Evolutionary conservation across 768 basidiomycete species (phyloP).

Genomic region (Leucocoprinus leucothites): DNA sequence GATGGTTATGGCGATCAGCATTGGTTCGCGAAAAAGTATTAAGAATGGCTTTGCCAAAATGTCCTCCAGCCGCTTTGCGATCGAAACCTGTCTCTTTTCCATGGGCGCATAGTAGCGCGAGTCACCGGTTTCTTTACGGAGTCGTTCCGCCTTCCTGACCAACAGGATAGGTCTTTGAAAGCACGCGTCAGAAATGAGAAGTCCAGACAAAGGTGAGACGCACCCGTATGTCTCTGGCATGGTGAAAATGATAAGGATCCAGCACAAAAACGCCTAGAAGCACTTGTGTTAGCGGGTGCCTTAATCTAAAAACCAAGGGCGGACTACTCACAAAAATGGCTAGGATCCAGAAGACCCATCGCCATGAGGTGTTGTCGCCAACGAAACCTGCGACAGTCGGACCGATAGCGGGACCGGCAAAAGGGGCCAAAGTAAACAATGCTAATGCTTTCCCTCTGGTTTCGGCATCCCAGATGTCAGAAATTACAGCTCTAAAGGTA

Average conservation of each 20-base stretch:
- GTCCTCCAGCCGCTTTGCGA: slow-evolving; percentile 39
- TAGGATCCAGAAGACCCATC: slow-evolving; percentile 67
- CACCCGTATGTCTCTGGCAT: slow-evolving; percentile 68
- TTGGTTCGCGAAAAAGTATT: slow-evolving; percentile 63
- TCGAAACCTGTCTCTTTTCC: slow-evolving; percentile 37
- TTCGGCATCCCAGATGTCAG: slow-evolving; percentile 61
- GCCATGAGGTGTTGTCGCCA: slow-evolving; percentile 47
- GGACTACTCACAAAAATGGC: slow-evolving; percentile 47
- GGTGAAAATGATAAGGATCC: slow-evolving; percentile 46
- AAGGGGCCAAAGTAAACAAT: slow-evolving; percentile 61
- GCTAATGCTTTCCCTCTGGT: slow-evolving; percentile 64
- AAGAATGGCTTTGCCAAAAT: slow-evolving; percentile 58
- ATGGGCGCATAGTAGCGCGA: slow-evolving; percentile 48
- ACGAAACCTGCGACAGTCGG: slow-evolving; percentile 52
- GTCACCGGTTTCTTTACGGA: slow-evolving; percentile 53
- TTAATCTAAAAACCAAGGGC: neutral
- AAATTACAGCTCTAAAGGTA: slow-evolving; percentile 40
- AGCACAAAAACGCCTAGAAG: slow-evolving; percentile 45
- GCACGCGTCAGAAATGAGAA: neutral
- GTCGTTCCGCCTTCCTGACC: slow-evolving; percentile 44
- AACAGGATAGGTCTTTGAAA: slow-evolving; percentile 50
- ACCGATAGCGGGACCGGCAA: slow-evolving; percentile 62
- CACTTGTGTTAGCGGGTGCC: neutral
- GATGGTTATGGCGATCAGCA: slow-evolving; percentile 57
- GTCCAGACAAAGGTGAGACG: slow-evolving; percentile 15